Percentiles rank a stretch among this genome's conserved stretches.
Conservation (phyloP, 495 filamentous ascomycete species). For the Aspergillus panamensis region DNA sequence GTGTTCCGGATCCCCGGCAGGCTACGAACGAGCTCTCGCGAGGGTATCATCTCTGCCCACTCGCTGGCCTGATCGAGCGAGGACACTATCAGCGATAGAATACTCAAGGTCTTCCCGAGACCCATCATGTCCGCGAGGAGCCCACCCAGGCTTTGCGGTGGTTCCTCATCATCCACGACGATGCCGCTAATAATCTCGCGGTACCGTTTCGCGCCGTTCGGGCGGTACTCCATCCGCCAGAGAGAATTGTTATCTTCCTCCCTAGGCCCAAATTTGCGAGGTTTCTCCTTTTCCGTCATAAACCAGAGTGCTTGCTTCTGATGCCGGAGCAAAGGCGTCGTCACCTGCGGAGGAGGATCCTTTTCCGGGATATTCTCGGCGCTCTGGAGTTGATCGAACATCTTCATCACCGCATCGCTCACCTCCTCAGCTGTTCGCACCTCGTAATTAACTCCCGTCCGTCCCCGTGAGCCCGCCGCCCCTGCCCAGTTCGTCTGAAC, state of each 20-base stretch:
- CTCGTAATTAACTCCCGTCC: conserved; percentile 43
- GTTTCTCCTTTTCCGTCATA: conserved; percentile 76
- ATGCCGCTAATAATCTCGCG: conserved; percentile 81
- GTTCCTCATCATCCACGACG: conserved; percentile 54
- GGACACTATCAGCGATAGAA: conserved; percentile 68
- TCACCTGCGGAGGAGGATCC: conserved; percentile 58
- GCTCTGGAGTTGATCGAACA: conserved; percentile 78
- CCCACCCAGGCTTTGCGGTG: conserved; percentile 73
- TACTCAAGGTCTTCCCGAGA: conserved; percentile 88
- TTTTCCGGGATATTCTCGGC: conserved; percentile 72
- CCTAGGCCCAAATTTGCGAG: conserved; percentile 50
- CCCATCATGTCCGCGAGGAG: conserved; percentile 98
- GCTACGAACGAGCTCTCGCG: conserved; percentile 25
- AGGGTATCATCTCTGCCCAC: conserved; percentile 45
- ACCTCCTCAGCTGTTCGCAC: conserved; percentile 77
- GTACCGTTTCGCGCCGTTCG: conserved; percentile 58
- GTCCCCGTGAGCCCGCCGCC: conserved; percentile 24
- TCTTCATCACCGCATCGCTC: conserved; percentile 73
- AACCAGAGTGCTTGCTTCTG: conserved; percentile 91
- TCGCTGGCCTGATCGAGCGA: conserved; percentile 55
- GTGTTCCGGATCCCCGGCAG: conserved; percentile 60
- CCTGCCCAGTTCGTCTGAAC: conserved; percentile 28
- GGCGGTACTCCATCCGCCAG: conserved; percentile 57
- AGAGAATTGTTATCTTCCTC: conserved; percentile 64
- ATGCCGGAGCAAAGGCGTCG: conserved; percentile 73